phyloP scores from a whole-genome alignment of 257 asterid genomes.

The Gynochthodes officinalis region DNA sequence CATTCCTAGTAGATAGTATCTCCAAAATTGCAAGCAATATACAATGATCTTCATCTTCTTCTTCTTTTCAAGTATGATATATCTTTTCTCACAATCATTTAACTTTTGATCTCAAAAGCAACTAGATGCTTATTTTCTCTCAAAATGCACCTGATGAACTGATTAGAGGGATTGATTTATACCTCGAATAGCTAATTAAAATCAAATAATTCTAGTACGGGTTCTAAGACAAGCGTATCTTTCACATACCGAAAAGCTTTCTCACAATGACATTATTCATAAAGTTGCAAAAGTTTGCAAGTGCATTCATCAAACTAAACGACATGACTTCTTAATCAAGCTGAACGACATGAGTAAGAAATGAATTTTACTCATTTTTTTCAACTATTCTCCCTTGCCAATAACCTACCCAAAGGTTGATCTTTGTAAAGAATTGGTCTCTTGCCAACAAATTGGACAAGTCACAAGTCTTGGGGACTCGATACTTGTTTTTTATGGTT shows the following conservation, averaged over 20 bases:
- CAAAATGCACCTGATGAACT: not conserved
- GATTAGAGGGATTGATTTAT: not conserved
- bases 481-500: not conserved
- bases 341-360: not conserved
- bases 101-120: not conserved
- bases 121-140: not conserved
- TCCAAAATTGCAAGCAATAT: not conserved
- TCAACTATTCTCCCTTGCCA: not conserved
- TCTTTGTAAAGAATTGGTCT: not conserved
- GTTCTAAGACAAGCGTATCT: not conserved
- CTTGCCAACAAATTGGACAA: not conserved
- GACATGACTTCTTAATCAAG: too few relatives aligned
- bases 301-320: not conserved
- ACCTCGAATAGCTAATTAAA: slow-evolving; percentile 10
- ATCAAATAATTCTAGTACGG: not conserved
- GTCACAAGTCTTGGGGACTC: not conserved
- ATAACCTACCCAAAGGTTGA: not conserved
- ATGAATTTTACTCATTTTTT: not conserved
- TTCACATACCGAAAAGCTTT: not conserved
- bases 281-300: not conserved
- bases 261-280: not conserved
- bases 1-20: not conserved
- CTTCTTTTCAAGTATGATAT: not conserved
- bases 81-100: not conserved
- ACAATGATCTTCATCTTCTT: not conserved